Evolutionary conservation across 2,329 filamentous ascomycete genomes (phyloP).

Genomic region (Gyromitra esculenta): DNA sequence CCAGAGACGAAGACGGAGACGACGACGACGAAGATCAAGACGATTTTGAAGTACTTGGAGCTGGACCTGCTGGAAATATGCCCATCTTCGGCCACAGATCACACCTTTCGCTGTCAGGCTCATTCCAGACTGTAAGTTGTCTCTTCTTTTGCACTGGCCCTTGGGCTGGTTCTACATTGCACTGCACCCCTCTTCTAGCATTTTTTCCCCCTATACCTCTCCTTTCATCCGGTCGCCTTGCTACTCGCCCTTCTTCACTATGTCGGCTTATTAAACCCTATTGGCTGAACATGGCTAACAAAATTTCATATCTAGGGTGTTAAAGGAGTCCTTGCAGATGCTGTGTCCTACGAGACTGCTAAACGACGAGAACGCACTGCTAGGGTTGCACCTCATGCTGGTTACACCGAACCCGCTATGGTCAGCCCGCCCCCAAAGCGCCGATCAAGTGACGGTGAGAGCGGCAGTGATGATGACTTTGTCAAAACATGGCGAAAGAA

Average conservation of each 20-base stretch:
- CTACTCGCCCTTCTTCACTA: background rate
- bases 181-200: background rate
- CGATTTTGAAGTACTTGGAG: slow-evolving; percentile 36
- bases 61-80: slow-evolving; percentile 51
- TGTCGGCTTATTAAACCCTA: background rate
- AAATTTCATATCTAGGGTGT: slow-evolving; percentile 66
- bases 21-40: slow-evolving; percentile 46
- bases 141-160: slow-evolving; percentile 5
- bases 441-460: slow-evolving; percentile 58
- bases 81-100: slow-evolving; percentile 47
- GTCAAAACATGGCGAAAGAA: slow-evolving; percentile 85
- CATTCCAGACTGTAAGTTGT: slow-evolving; percentile 52
- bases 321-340: slow-evolving; percentile 87
- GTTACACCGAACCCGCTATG: slow-evolving; percentile 40
- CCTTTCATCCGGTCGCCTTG: slow-evolving; percentile 8
- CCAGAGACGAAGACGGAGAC: slow-evolving; percentile 52
- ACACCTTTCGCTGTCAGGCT: slow-evolving; percentile 46
- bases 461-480: slow-evolving; percentile 81
- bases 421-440: slow-evolving; percentile 38
- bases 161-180: slow-evolving; percentile 2
- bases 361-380: slow-evolving; percentile 41
- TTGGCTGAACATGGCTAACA: slow-evolving; percentile 28
- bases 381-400: slow-evolving; percentile 28
- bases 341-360: slow-evolving; percentile 77
- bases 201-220: background rate